These are phyloP conservation scores for Conticribra weissflogii DNA, from an alignment of 108 stramenopile species.

Conservation along the genomic window DNA sequence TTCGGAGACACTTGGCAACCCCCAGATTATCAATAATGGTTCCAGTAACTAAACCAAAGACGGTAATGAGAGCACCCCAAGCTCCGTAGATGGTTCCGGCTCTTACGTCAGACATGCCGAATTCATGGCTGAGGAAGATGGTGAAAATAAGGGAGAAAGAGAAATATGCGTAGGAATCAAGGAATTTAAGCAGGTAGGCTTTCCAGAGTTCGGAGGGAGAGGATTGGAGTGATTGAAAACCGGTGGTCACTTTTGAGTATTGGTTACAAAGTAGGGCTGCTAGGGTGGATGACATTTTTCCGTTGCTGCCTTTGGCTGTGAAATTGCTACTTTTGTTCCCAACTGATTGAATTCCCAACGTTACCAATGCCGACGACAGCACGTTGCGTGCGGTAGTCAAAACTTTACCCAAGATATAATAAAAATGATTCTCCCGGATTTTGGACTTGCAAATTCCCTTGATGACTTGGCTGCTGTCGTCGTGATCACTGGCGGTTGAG, in stretches of 20 bases:
- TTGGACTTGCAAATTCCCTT: too few relatives aligned
- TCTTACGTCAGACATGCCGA: slow-evolving; percentile 59
- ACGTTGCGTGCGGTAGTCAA: too few relatives aligned
- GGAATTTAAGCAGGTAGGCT: slow-evolving; percentile 65
- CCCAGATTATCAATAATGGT: slow-evolving; percentile 67
- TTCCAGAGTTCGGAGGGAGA: slow-evolving; percentile 68
- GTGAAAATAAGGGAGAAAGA: slow-evolving; percentile 66
- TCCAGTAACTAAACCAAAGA: slow-evolving; percentile 67
- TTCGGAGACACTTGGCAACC: slow-evolving; percentile 55
- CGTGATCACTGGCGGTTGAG: too few relatives aligned
- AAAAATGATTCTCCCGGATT: too few relatives aligned
- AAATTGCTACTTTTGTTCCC: too few relatives aligned
- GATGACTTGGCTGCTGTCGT: too few relatives aligned
- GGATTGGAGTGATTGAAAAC: slow-evolving; percentile 50
- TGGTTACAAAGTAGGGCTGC: not conserved
- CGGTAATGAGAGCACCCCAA: slow-evolving; percentile 72
- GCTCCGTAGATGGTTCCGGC: slow-evolving; percentile 71
- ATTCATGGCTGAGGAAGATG: slow-evolving; percentile 58
- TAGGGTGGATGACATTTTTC: not conserved
- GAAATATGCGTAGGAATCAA: slow-evolving; percentile 75
- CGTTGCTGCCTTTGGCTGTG: too few relatives aligned
- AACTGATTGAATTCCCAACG: too few relatives aligned
- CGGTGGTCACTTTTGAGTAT: slow-evolving; percentile 30
- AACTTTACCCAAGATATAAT: too few relatives aligned
- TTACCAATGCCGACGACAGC: too few relatives aligned